Conservation (phyloP, 2,329 filamentous ascomycete species). For the Fusarium kyushuense region DNA sequence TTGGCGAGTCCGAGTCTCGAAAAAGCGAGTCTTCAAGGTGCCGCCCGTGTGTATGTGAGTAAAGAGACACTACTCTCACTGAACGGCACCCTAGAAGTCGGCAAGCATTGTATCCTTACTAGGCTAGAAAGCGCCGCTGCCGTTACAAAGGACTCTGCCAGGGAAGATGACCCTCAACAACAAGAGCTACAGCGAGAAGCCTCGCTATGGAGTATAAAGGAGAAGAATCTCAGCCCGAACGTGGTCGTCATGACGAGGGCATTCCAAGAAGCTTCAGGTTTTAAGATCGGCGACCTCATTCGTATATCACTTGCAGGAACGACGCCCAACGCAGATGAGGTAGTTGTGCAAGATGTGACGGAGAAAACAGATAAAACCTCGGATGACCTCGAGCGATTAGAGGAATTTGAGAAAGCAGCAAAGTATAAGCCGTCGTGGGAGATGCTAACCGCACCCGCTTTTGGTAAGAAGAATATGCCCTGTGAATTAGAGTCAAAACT, state of each 20-base stretch:
- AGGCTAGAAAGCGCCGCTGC: slow-evolving; percentile 38
- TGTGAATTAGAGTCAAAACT: not conserved
- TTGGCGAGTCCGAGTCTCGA: slow-evolving; percentile 57
- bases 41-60: slow-evolving; percentile 62
- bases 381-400: slow-evolving; percentile 16
- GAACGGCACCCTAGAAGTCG: slow-evolving; percentile 58
- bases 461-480: slow-evolving; percentile 46
- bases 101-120: slow-evolving; percentile 58
- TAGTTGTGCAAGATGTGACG: slow-evolving; percentile 72
- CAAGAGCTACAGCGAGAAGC: slow-evolving; percentile 56
- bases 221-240: slow-evolving; percentile 73
- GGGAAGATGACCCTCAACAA: slow-evolving; percentile 19
- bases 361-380: slow-evolving; percentile 25
- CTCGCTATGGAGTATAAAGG: slow-evolving; percentile 63
- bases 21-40: slow-evolving; percentile 57
- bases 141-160: not conserved
- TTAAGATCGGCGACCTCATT: slow-evolving; percentile 77
- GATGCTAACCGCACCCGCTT: slow-evolving; percentile 49
- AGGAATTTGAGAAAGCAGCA: slow-evolving; percentile 44
- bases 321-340: slow-evolving; percentile 66
- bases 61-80: slow-evolving; percentile 61
- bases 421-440: slow-evolving; percentile 55
- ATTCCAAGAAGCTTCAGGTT: slow-evolving; percentile 77
- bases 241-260: slow-evolving; percentile 79
- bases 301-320: slow-evolving; percentile 68